Conservation (phyloP, 1,284 basidiomycete genomes). For the Apiotrichum mycotoxinovorans region DNA sequence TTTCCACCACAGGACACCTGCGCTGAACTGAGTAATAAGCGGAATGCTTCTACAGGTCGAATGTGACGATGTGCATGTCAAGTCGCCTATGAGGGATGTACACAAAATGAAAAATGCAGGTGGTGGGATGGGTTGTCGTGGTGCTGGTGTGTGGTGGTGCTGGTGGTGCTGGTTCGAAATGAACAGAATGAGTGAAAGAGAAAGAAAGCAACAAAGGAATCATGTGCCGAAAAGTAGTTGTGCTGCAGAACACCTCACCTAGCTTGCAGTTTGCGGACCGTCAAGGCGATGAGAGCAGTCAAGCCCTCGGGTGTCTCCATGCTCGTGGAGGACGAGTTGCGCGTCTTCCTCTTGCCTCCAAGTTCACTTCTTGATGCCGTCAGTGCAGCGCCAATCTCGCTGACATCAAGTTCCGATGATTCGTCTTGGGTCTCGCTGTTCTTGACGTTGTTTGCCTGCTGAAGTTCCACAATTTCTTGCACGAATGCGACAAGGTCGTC, state of each 20-base stretch:
- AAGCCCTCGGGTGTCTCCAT: background rate
- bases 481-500: slow-evolving; percentile 37
- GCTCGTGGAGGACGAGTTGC: background rate
- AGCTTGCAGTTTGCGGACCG: background rate
- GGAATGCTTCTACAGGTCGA: too few relatives aligned
- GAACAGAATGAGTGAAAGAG: background rate
- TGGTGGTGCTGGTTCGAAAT: background rate
- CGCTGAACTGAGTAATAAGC: too few relatives aligned
- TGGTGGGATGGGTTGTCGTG: background rate
- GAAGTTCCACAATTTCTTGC: slow-evolving; percentile 6
- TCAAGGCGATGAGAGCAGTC: background rate
- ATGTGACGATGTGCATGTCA: background rate
- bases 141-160: background rate
- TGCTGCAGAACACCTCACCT: background rate
- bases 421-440: background rate
- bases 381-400: slow-evolving; percentile 7
- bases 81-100: background rate
- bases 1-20: too few relatives aligned
- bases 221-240: background rate
- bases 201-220: background rate
- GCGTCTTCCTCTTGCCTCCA: background rate
- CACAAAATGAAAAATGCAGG: background rate
- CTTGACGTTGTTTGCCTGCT: background rate
- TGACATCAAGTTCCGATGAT: background rate
- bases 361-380: slow-evolving; percentile 9